Percentiles rank a stretch among this genome's conserved stretches.
These are phyloP conservation scores for Tuber umbilicatum DNA, from an alignment of 495 filamentous ascomycete genomes.

Conservation along the genomic window DNA sequence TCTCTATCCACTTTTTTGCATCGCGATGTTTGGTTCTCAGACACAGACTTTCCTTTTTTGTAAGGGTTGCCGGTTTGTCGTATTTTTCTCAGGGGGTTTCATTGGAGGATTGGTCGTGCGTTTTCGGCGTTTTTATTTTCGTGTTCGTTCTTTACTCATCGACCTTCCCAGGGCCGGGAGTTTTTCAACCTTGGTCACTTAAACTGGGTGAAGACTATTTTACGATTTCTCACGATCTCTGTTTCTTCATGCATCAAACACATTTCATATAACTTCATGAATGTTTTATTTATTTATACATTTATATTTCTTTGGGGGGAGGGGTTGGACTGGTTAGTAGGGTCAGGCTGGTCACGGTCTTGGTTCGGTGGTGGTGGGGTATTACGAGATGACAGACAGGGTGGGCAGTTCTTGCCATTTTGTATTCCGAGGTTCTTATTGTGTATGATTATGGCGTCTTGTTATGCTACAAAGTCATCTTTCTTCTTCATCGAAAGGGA, in stretches of 20 bases:
- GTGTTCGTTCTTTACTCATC: slow-evolving; percentile 11
- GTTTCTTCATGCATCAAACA: background rate
- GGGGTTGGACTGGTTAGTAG: slow-evolving; percentile 8
- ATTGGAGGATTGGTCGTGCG: slow-evolving; percentile 33
- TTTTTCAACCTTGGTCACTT: slow-evolving; percentile 7
- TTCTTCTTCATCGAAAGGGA: slow-evolving; percentile 22
- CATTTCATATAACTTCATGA: slow-evolving; percentile 9
- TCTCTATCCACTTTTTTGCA: slow-evolving; percentile 8
- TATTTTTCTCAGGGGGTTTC: slow-evolving; percentile 22
- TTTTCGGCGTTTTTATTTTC: slow-evolving; percentile 29
- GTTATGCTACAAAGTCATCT: slow-evolving; percentile 32
- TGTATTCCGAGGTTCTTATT: slow-evolving; percentile 5
- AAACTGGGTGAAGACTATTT: slow-evolving; percentile 33
- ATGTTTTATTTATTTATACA: slow-evolving; percentile 11
- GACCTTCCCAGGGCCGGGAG: slow-evolving; percentile 9
- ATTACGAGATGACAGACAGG: slow-evolving; percentile 6
- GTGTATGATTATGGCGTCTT: slow-evolving; percentile 38
- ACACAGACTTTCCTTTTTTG: slow-evolving; percentile 19
- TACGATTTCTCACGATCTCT: slow-evolving; percentile 6
- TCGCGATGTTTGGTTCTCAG: slow-evolving; percentile 17
- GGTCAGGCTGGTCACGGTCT: slow-evolving; percentile 26
- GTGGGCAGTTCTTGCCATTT: slow-evolving; percentile 7
- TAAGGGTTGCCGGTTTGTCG: slow-evolving; percentile 14
- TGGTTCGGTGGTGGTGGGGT: slow-evolving; percentile 14
- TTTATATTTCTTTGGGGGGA: slow-evolving; percentile 24